Percentiles rank a stretch among this genome's conserved stretches.
Conservation (phyloP, 75 land plant genomes). For the Sequoia sempervirens region DNA sequence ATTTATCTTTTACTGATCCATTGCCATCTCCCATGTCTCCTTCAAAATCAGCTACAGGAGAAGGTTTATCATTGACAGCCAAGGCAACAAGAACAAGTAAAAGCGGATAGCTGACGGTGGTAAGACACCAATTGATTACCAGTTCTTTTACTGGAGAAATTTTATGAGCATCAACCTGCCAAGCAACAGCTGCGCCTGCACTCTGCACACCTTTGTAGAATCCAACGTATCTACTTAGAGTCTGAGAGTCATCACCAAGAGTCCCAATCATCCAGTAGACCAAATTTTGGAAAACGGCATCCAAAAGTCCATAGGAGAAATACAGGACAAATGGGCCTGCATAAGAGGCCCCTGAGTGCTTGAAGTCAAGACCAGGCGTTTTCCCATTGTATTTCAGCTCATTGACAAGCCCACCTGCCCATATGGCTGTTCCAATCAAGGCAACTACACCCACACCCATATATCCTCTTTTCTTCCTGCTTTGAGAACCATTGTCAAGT, state of each 20-base stretch:
- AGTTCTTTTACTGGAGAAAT: no score
- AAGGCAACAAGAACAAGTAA: no score
- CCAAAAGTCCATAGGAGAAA: slow-evolving; percentile 65
- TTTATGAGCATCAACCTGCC: no score
- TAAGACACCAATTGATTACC: no score
- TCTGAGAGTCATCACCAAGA: slow-evolving; percentile 65
- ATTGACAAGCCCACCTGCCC: slow-evolving; percentile 79
- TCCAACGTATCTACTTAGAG: slow-evolving; percentile 55
- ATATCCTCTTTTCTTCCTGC: slow-evolving; percentile 59
- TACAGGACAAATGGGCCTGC: slow-evolving; percentile 83
- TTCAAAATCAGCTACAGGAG: no score
- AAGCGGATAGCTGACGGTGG: no score
- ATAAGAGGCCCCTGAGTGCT: slow-evolving; percentile 36
- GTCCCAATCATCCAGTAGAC: slow-evolving; percentile 89
- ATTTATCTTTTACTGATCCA: no score
- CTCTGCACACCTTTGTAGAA: slow-evolving; percentile 42
- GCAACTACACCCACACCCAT: slow-evolving; percentile 51
- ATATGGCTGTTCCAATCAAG: slow-evolving; percentile 52
- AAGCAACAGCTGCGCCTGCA: slow-evolving; percentile 22
- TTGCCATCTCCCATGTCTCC: no score
- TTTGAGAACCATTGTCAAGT: slow-evolving; percentile 54
- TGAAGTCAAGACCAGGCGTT: slow-evolving; percentile 44
- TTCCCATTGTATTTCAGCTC: slow-evolving; percentile 36
- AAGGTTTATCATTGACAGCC: no score
- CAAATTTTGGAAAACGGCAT: slow-evolving; percentile 83